A percentile compares a stretch with the other conserved stretches of the same genome.
phyloP scores from a whole-genome alignment of 2,329 filamentous ascomycete genomes.

The Fusarium ambrosium region DNA sequence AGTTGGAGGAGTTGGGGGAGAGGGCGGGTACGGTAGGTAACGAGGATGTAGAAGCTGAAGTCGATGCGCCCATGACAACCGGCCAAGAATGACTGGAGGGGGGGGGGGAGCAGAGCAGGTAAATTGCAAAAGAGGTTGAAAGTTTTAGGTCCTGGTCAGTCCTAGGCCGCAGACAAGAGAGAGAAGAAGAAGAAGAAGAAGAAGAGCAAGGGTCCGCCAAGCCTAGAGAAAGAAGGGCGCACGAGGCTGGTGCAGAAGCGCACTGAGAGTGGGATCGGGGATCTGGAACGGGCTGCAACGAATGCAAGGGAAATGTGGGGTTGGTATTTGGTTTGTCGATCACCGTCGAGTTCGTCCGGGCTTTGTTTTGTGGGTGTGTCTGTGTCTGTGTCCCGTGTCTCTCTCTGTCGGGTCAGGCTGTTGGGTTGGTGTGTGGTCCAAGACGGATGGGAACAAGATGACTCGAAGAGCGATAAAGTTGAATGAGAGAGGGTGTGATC shows the following conservation, averaged over 20 bases:
- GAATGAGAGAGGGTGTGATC: constrained; percentile 14
- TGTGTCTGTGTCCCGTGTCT: constrained; percentile 13
- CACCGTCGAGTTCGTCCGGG: constrained; percentile 14
- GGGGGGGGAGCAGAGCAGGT: neutral
- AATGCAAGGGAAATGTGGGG: constrained; percentile 36
- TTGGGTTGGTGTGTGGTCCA: neutral
- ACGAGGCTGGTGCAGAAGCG: constrained; percentile 26
- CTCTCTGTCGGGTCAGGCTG: neutral
- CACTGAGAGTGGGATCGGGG: constrained; percentile 22
- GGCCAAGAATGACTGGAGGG: neutral
- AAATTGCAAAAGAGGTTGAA: neutral
- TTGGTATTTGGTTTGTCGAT: constrained; percentile 36
- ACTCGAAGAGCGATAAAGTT: constrained; percentile 18
- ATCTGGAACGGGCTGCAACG: constrained; percentile 30
- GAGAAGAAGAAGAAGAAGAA: neutral
- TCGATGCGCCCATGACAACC: constrained; percentile 24
- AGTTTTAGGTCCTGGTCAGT: neutral
- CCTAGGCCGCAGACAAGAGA: neutral
- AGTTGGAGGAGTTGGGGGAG: constrained; percentile 13
- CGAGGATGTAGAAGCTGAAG: constrained; percentile 13
- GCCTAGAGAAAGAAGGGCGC: constrained; percentile 21
- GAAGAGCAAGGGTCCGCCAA: constrained; percentile 23
- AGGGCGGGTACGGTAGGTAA: constrained; percentile 7
- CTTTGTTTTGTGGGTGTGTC: constrained; percentile 33
- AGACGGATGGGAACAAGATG: constrained; percentile 7